phyloP scores from a whole-genome alignment of 2,329 filamentous ascomycete genomes.

The Paraconiothyrium brasiliense region DNA sequence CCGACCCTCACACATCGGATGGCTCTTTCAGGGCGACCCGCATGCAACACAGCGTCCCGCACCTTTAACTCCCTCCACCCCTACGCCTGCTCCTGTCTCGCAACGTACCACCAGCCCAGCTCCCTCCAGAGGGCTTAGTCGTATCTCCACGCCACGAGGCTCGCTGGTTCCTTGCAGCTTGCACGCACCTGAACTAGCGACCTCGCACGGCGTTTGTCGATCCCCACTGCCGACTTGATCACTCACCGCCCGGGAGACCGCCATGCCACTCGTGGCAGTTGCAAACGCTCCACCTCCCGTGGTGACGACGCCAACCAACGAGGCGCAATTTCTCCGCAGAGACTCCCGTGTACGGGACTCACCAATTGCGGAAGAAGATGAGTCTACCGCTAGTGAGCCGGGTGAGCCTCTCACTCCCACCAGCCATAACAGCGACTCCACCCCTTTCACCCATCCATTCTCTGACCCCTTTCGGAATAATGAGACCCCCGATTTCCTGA shows the following conservation, averaged over 20 bases:
- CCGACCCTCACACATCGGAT: constrained; percentile 39
- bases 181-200: constrained; percentile 8
- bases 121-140: constrained; percentile 48
- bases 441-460: constrained; percentile 41
- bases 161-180: constrained; percentile 10
- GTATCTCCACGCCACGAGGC: constrained; percentile 21
- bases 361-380: constrained; percentile 51
- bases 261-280: constrained; percentile 37
- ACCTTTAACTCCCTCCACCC: constrained; percentile 30
- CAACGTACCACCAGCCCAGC: constrained; percentile 43
- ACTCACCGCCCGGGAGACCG: constrained; percentile 11
- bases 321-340: constrained; percentile 34
- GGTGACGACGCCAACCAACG: constrained; percentile 32
- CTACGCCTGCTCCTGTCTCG: constrained; percentile 32
- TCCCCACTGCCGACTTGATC: constrained; percentile 18
- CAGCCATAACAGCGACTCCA: constrained; percentile 45
- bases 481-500: constrained; percentile 32
- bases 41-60: constrained; percentile 28
- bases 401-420: constrained; percentile 51
- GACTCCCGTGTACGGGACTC: constrained; percentile 40
- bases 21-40: constrained; percentile 40
- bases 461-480: constrained; percentile 43
- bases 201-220: constrained; percentile 21
- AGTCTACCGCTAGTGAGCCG: constrained; percentile 51
- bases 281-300: constrained; percentile 23